Base-by-base conservation (phyloP, 345 rosid genomes). In the Ceriops tagal region DNA sequence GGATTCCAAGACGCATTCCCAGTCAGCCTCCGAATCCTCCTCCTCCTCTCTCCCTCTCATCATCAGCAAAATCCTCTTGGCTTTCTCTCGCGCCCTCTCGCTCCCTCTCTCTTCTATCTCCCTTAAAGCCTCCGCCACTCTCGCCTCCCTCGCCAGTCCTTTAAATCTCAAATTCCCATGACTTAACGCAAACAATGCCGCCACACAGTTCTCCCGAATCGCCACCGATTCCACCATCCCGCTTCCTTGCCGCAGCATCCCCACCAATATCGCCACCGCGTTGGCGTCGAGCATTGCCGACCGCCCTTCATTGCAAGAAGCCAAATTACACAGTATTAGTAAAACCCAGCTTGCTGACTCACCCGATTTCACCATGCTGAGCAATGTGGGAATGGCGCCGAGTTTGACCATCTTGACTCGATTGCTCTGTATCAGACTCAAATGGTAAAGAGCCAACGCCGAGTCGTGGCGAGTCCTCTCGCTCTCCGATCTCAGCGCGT, bases 81-180 rank as follows among this genome's bases (percentile, higher is more conserved):
- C 80, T 65, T 71, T 77, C 80, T 68, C 80, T 13, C 73, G 58
- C 1, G 66, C 80, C 37, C 76, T 62, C 9, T 68, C 35, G 21
- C 70, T 77, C 51, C 80, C 80, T 11, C 58, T 58, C 62, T 68
- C 73, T 22, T 67, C 80, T 1, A 77, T 46, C 62, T 67, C 73
- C 69, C 73, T 67, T 67, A 77, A 58, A 21, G 68, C 80, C 66
- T 77, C 76, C 58, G 58, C 66, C 0, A 73, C 76, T 34, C 57
- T 67, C 47, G 80, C 80, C 66, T 72, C 80, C 64, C 72, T 77
- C 0, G 70, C 80, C 51, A 77, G 56, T 21, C 80, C 80, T 32
- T 64, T 77, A 46, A 77, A 77, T 60, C 80, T 77, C 73, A 77
- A 15, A 61, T 76, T 77, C 65, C 80, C 80, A 51, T 64, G 73